Base-by-base conservation (phyloP, 495 filamentous ascomycete genomes). In the Annulohypoxylon moriforme region DNA sequence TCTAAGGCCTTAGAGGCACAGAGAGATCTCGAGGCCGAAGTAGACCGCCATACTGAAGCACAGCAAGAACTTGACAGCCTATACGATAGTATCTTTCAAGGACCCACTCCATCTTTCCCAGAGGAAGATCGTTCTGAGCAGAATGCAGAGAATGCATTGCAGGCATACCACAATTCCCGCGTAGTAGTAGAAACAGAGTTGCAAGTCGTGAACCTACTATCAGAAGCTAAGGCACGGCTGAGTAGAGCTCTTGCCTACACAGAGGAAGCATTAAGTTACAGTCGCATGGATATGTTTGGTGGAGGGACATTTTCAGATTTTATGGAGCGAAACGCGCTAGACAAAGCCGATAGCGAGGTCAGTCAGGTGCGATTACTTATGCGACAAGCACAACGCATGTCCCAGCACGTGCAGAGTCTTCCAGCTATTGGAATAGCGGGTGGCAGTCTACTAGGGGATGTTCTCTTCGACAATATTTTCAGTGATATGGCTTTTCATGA, bases 401-500 rank as follows among this genome's bases (percentile, higher is more conserved):
- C 81, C 1, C 63, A 61, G 18, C 67, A 74, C 7, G 78, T 83
- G 0, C 33, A 59, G 22, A 57, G 70, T 8, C 59, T 81, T n/a
- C 82, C 82, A 0, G 22, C 42, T 0, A 64, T 80, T 10, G 44
- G 60, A 10, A 81, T 85, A 52, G 77, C 77, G 1, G 68, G 78
- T 16, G 79, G 79, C 8, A 77, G 75, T 56, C 66, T 85, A 31
- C 70, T 85, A 70, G 68, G 75, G 18, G 82, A 85, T 63, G 69
- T 85, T 1, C 68, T 85, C 25, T 86, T 85, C 60, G 81, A 85
- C 68, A 85, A 85, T 49, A 76, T 85, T 49, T 83, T 83, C 64
- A 77, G 76, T 11, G 82, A 85, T 70, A 80, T 84, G 78, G 75
- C 68, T 6, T 81, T 83, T 61, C 81, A 84, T 40, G 79, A 84